Evolutionary conservation across 192 early-diverging fungal species (phyloP).

Genomic region (Gryganskiella cystojenkinii): DNA sequence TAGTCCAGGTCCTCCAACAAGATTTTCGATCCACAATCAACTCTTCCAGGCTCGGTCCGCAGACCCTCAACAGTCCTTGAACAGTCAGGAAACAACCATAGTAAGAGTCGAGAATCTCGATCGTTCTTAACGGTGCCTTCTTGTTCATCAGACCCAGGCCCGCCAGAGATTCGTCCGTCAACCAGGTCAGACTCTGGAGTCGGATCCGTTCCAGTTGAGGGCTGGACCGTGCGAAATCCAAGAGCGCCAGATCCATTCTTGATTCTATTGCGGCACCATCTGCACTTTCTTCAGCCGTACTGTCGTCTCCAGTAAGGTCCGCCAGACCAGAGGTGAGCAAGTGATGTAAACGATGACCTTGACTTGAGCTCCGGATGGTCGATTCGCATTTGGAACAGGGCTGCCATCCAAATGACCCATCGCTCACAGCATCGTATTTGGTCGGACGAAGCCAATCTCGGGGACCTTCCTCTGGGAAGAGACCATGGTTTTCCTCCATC

Average conservation of each 20-base stretch:
- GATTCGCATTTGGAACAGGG: neutral
- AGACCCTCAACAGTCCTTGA: constrained; percentile 30
- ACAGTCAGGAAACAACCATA: constrained; percentile 35
- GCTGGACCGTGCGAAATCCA: constrained; percentile 13
- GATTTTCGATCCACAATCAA: constrained; percentile 34
- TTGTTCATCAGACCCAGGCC: constrained; percentile 6
- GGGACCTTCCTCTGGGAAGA: constrained; percentile 33
- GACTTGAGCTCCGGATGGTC: neutral
- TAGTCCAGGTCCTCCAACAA: constrained; percentile 22
- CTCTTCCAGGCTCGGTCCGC: constrained; percentile 25
- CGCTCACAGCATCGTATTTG: too few species aligned
- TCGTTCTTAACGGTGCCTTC: neutral
- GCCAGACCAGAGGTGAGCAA: too few species aligned
- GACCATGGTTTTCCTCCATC: constrained; percentile 4
- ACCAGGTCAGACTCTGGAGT: constrained; percentile 28
- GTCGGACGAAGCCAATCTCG: constrained; percentile 7
- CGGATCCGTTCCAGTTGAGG: constrained; percentile 5
- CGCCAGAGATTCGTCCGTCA: constrained; percentile 22
- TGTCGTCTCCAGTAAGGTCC: too few species aligned
- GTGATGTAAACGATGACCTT: too few species aligned
- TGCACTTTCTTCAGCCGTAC: too few species aligned
- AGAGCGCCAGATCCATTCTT: constrained; percentile 29
- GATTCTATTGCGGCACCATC: constrained; percentile 1
- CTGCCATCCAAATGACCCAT: neutral
- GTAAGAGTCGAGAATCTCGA: constrained; percentile 37